A percentile compares a stretch with the other conserved stretches of the same genome.
Conservation (phyloP, 768 basidiomycete genomes). For the Cystobasidium onofrii region DNA sequence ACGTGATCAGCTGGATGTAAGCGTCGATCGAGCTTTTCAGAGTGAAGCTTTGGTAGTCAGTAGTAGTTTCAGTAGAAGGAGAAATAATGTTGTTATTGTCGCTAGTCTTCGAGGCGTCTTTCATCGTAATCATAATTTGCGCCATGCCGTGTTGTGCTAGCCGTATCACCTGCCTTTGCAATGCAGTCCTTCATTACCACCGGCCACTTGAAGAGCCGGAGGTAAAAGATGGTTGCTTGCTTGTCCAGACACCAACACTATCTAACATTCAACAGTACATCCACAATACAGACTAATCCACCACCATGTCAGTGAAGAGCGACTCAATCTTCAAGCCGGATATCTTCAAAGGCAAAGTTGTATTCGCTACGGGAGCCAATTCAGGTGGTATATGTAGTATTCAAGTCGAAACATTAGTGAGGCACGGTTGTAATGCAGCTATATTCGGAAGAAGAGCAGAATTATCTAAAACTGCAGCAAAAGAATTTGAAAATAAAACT, state of each 20-base stretch:
- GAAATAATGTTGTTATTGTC: not conserved
- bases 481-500: slow-evolving; percentile 60
- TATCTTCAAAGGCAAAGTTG: slow-evolving; percentile 80
- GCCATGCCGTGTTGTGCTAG: not conserved
- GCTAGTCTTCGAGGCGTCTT: no score
- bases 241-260: no score
- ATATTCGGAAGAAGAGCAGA: slow-evolving; percentile 80
- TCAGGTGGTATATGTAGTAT: slow-evolving; percentile 83
- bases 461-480: slow-evolving; percentile 61
- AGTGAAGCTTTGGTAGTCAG: no score
- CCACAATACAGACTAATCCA: not conserved
- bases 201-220: no score
- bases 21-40: not conserved
- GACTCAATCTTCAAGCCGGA: slow-evolving; percentile 59
- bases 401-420: slow-evolving; percentile 74
- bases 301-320: not conserved
- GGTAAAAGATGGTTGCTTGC: no score
- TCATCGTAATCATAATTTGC: no score
- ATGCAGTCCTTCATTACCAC: not conserved
- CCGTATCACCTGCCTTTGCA: not conserved
- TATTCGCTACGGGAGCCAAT: slow-evolving; percentile 39
- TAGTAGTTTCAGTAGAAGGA: not conserved
- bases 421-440: slow-evolving; percentile 62
- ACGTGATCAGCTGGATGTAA: not conserved
- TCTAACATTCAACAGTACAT: no score